Conservation (phyloP, 768 basidiomycete genomes). For the Gloeopeniophorella convolvens region DNA sequence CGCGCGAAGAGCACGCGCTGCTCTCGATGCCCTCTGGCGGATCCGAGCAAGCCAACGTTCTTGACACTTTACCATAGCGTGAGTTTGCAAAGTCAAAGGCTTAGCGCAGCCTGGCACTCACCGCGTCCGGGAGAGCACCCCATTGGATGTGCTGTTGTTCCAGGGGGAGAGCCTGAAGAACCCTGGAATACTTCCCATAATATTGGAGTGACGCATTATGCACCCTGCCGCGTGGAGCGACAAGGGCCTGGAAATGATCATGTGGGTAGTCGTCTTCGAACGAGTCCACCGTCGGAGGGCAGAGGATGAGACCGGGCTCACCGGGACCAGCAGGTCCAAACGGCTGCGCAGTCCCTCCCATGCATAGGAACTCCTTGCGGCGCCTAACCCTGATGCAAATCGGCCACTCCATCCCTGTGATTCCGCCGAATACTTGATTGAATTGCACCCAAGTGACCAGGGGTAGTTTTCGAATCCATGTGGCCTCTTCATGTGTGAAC, state of each 20-base stretch:
- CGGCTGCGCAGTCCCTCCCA: not conserved
- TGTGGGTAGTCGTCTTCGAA: not conserved
- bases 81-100: not conserved
- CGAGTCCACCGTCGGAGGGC: not conserved
- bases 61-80: not conserved
- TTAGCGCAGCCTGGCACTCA: too few species aligned
- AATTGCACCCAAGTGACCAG: too few species aligned
- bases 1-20: not conserved
- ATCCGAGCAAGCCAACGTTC: not conserved
- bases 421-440: not conserved
- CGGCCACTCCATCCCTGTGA: not conserved
- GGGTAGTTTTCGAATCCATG: too few species aligned
- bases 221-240: too few species aligned
- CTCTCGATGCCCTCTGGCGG: accelerated
- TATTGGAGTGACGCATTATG: too few species aligned
- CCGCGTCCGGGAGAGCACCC: too few species aligned
- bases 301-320: not conserved
- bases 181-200: too few species aligned
- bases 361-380: not conserved
- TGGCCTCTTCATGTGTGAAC: too few species aligned
- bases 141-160: too few species aligned
- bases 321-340: not conserved
- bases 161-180: too few species aligned
- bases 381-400: not conserved
- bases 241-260: not conserved